Evolutionary conservation across 148 eudicot species (phyloP).

Genomic region (Vaccinium corymbosum): DNA sequence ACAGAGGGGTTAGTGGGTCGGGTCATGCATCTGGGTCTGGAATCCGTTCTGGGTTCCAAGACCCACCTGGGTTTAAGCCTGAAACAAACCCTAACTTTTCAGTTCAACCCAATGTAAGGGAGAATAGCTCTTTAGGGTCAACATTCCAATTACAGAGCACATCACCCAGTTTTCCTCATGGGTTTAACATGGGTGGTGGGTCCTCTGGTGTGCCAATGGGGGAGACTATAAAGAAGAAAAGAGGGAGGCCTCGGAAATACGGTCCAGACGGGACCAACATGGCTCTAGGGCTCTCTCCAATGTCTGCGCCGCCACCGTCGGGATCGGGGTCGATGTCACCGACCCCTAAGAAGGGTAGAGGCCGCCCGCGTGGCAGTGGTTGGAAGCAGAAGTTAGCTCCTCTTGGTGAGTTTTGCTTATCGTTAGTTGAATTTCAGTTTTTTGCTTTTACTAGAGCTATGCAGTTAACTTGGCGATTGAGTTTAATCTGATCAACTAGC

Average conservation of each 20-base stretch:
- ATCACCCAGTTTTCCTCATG: conserved; percentile 41
- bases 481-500: neutral
- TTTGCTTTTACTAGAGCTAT: neutral
- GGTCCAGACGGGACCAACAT: conserved; percentile 75
- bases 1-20: conserved; percentile 23
- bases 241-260: conserved; percentile 97
- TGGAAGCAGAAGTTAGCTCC: conserved; percentile 83
- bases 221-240: conserved; percentile 72
- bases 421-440: neutral
- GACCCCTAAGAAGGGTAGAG: conserved; percentile 43
- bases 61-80: conserved; percentile 18
- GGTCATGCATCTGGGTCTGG: conserved; percentile 19
- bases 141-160: conserved; percentile 44
- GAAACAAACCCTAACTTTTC: conserved; percentile 20
- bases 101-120: conserved; percentile 25
- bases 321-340: conserved; percentile 40
- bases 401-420: conserved; percentile 52
- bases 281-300: conserved; percentile 57
- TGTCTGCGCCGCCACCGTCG: conserved; percentile 36
- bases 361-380: conserved; percentile 92
- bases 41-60: conserved; percentile 6
- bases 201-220: conserved; percentile 42
- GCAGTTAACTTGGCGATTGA: neutral
- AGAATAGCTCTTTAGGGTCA: conserved; percentile 27
- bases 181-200: conserved; percentile 35